Evolutionary conservation across 345 rosid genomes (phyloP), one percentile per base, ranked within the genome.

Genomic region (Eucalyptus tenuipes): DNA sequence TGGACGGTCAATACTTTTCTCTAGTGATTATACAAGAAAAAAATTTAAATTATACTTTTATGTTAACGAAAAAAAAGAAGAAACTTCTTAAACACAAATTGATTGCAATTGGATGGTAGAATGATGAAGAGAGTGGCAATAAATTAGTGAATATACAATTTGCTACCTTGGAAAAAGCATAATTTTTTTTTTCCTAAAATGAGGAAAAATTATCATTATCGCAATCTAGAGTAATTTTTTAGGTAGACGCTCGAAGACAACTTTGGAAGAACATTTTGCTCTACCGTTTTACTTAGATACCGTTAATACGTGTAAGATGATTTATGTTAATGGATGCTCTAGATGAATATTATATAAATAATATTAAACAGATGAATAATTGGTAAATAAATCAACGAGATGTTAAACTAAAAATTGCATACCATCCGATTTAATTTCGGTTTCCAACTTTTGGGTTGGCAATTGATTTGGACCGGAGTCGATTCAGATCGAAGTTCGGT

Each of bases 151-250:
- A 57, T 14, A 14, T n/a, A 64, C 9, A 14, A 14, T n/a, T n/a
- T n/a, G 10, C 37, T 64, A 14, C 4, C 13, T 64, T 13, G 24
- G 5, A 14, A n/a, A 61, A 61, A n/a, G 44, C 10, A 27, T 61
- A n/a, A n/a, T n/a, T n/a, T n/a, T n/a, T n/a, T 4, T 29, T 64
- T 29, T n/a, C 9, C 2, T 64, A 8, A 14, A 64, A 64, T 8
- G 37, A 64, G 37, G 6, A n/a, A 2, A 29, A 6, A 5, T 2
- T 1, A 4, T 47, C 0, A n/a, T 33, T 18, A 1, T 71, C 2
- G 4, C 6, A 33, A 10, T 33, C 1, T 37, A 18, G 0, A 5
- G 2, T 37, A 52, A 52, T 52, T 52, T 52, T 18, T 37, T 37
- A 71, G 27, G 14, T 10, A 8, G 4, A 37, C 13, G 3, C 13